Evolutionary conservation across 306 rosid genomes (phyloP).

Genomic region (Gastrolobium bilobum): DNA sequence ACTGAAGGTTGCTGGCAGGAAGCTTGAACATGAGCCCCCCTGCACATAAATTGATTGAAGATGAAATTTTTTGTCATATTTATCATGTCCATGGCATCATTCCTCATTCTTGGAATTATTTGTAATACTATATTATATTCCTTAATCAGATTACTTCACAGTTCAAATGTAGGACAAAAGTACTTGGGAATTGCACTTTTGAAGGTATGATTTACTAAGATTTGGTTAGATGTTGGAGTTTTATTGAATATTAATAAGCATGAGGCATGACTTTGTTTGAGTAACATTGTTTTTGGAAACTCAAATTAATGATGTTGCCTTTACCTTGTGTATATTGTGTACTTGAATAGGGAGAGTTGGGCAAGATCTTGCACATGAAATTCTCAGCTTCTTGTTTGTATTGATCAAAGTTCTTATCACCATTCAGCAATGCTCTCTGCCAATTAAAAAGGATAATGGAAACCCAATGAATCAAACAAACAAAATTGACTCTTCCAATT

Average conservation of each 20-base stretch:
- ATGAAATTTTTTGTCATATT: neutral
- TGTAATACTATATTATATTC: neutral
- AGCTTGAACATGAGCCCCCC: constrained; percentile 89
- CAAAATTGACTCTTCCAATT: constrained; percentile 7
- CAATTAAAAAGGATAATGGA: neutral
- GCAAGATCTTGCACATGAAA: constrained; percentile 88
- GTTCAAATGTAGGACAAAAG: neutral
- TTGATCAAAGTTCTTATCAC: constrained; percentile 73
- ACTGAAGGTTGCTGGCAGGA: constrained; percentile 83
- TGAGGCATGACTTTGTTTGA: neutral
- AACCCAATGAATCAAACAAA: constrained; percentile 1
- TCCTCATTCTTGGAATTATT: neutral
- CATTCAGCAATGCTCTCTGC: constrained; percentile 69
- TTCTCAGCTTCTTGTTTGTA: constrained; percentile 81
- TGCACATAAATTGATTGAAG: constrained; percentile 40
- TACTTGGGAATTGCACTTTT: neutral
- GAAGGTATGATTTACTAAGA: too few species aligned
- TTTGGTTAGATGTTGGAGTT: too few species aligned
- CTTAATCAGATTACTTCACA: neutral
- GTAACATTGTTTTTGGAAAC: constrained; percentile 21
- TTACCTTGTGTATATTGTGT: constrained; percentile 93
- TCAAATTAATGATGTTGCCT: neutral
- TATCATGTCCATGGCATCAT: constrained; percentile 11
- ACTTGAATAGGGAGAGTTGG: constrained; percentile 85
- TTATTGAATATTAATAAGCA: neutral